Conservation (phyloP, 371 early-diverging fungal species). For the Mucor circinelloides region DNA sequence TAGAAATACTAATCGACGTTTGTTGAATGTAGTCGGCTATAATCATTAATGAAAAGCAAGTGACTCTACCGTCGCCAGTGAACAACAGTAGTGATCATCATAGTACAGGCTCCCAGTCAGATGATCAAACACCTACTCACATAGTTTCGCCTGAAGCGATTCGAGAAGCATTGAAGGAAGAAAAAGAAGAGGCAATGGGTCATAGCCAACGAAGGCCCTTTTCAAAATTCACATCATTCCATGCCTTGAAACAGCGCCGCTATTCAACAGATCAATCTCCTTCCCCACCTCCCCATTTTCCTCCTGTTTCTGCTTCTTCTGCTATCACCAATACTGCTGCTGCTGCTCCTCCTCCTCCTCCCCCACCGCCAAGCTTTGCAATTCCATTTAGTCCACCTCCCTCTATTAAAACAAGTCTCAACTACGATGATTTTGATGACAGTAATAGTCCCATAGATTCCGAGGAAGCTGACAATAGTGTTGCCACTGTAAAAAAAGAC, state of each 20-base stretch:
- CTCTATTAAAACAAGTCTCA: not conserved
- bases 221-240: conserved; percentile 21
- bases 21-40: conserved; percentile 1
- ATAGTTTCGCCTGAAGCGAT: conserved; percentile 54
- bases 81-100: not conserved
- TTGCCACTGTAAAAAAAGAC: not conserved
- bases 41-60: conserved; percentile 10
- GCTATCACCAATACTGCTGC: not conserved
- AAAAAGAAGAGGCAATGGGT: conserved; percentile 42
- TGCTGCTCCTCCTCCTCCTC: not conserved
- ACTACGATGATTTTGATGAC: not conserved
- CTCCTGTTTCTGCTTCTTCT: not conserved
- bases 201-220: conserved; percentile 21
- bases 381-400: conserved; percentile 11
- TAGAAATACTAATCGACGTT: not conserved
- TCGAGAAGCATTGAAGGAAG: conserved; percentile 46
- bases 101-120: not conserved
- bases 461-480: not conserved
- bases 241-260: conserved; percentile 23
- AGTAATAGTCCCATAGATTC: not conserved
- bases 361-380: not conserved
- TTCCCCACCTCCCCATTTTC: not conserved
- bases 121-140: conserved; percentile 23
- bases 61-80: not conserved
- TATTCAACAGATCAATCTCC: conserved; percentile 2